Evolutionary conservation across 1,284 basidiomycete species (phyloP).

Genomic region (Mixia osmundae): DNA sequence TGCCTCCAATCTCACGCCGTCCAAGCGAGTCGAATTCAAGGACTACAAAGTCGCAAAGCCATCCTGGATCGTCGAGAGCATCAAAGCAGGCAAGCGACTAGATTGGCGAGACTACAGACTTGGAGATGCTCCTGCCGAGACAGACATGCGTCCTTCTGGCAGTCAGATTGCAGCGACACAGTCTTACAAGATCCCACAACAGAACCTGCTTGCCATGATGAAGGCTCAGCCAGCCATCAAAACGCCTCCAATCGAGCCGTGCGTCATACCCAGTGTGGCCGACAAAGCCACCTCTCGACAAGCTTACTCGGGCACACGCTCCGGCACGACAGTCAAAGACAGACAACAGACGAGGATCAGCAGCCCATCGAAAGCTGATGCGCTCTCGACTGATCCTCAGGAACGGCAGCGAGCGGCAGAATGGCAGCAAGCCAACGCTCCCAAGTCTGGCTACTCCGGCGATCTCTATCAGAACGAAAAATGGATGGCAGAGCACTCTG

Average conservation of each 20-base stretch:
- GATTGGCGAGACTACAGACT: constrained; percentile 40
- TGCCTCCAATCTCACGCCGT: constrained; percentile 66
- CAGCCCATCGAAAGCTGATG: not conserved
- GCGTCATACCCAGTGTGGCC: too few relatives aligned
- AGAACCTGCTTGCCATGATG: too few relatives aligned
- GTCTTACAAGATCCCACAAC: too few relatives aligned
- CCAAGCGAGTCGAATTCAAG: constrained; percentile 67
- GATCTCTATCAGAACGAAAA: constrained; percentile 40
- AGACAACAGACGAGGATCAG: not conserved
- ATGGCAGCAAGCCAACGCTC: constrained; percentile 3
- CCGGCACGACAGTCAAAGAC: constrained; percentile 2
- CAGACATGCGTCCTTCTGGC: too few relatives aligned
- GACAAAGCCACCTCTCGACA: too few relatives aligned
- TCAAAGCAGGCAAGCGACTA: constrained; percentile 37
- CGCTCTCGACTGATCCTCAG: constrained; percentile 26
- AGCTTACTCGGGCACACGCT: too few relatives aligned
- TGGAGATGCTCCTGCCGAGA: too few relatives aligned
- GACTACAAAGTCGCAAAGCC: constrained; percentile 68
- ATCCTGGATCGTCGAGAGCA: constrained; percentile 64
- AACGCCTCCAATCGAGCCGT: too few relatives aligned
- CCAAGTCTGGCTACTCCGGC: too few relatives aligned
- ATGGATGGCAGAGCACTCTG: constrained; percentile 72
- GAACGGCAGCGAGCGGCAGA: too few relatives aligned
- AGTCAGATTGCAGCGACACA: too few relatives aligned
- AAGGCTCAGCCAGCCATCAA: too few relatives aligned